Conservation (phyloP, 176 grass and related monocot genomes). For the Ensete ventricosum region DNA sequence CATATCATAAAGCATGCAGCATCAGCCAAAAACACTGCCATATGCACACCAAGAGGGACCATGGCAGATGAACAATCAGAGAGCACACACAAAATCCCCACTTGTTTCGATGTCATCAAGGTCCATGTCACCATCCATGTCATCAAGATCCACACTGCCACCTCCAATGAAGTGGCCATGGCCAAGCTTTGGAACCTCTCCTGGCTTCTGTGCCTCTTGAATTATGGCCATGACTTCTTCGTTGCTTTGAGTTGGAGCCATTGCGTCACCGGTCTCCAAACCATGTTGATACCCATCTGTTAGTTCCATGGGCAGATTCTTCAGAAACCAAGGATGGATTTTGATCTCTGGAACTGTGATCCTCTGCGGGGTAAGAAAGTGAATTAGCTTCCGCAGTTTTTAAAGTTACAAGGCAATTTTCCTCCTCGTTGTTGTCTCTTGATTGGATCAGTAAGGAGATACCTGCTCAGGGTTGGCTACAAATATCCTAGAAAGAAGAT, state of each 20-base stretch:
- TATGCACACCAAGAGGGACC: not conserved
- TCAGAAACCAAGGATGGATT: not conserved
- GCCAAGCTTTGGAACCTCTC: conserved; percentile 24
- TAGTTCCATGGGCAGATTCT: not conserved
- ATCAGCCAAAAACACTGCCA: not conserved
- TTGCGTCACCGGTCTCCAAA: not conserved
- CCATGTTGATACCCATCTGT: not conserved
- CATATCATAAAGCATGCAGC: too few species aligned
- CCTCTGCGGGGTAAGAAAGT: not conserved
- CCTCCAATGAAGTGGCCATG: conserved; percentile 31
- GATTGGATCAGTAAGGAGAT: not conserved
- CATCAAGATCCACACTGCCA: conserved; percentile 80
- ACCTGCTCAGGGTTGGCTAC: conserved; percentile 89
- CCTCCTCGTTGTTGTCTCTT: too few species aligned
- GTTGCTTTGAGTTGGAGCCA: not conserved
- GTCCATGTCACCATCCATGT: conserved; percentile 48
- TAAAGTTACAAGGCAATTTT: too few species aligned
- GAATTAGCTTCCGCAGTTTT: too few species aligned
- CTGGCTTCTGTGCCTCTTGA: conserved; percentile 9
- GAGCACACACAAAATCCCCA: conserved; percentile 57
- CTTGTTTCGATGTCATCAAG: conserved; percentile 71
- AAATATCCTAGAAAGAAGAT: conserved; percentile 88
- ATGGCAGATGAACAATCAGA: conserved; percentile 20
- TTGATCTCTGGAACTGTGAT: conserved; percentile 1
- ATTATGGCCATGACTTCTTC: conserved; percentile 4